These are phyloP conservation scores for Diplocarpon mali DNA, from an alignment of 2,329 filamentous ascomycete genomes.

Conservation along the genomic window DNA sequence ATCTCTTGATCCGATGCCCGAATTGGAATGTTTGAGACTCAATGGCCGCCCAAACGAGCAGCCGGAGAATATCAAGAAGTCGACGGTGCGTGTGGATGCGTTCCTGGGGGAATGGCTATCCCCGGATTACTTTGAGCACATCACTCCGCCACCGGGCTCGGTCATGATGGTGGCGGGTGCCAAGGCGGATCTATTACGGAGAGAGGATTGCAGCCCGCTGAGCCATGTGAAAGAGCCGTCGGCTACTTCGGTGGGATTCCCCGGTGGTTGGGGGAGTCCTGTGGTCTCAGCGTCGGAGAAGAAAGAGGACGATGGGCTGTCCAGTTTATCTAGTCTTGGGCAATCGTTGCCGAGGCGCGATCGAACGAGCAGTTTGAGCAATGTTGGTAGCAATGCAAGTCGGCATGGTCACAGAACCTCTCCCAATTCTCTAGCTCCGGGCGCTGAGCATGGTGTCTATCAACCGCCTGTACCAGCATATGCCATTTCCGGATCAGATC, in stretches of 20 bases:
- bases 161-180: conserved; percentile 80
- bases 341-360: conserved; percentile 24
- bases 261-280: conserved; percentile 29
- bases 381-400: conserved; percentile 22
- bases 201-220: conserved; percentile 52
- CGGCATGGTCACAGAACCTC: conserved; percentile 12
- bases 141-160: conserved; percentile 78
- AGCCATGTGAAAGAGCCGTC: conserved; percentile 22
- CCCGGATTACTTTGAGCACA: conserved; percentile 85
- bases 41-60: conserved; percentile 13
- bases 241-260: conserved; percentile 29
- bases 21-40: conserved; percentile 13
- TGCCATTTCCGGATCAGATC: conserved; percentile 66
- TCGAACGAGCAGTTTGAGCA: conserved; percentile 27
- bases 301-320: conserved; percentile 22
- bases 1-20: conserved; percentile 20
- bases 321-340: conserved; percentile 19
- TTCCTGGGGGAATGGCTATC: conserved; percentile 94
- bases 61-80: conserved; percentile 36
- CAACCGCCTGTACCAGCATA: conserved; percentile 70
- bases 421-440: conserved; percentile 5
- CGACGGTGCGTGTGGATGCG: conserved; percentile 71
- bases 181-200: conserved; percentile 73
- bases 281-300: conserved; percentile 13
- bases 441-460: conserved; percentile 40